phyloP scores from a whole-genome alignment of 2,329 filamentous ascomycete species.

The Fusarium humuli region DNA sequence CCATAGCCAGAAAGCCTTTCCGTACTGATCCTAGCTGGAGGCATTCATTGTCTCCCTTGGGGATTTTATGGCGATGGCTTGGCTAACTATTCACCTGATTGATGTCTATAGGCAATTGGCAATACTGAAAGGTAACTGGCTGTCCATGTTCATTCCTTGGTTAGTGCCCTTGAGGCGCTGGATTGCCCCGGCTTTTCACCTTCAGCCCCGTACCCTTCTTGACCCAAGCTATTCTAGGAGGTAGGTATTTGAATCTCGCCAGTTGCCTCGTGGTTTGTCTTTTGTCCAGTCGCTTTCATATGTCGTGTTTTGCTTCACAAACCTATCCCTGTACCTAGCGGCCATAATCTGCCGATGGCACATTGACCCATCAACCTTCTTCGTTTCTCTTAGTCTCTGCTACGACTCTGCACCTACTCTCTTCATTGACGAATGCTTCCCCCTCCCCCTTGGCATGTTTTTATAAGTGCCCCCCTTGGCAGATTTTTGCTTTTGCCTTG shows the following conservation, averaged over 20 bases:
- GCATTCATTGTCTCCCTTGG: slow-evolving; percentile 11
- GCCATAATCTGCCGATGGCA: slow-evolving; percentile 19
- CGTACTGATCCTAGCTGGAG: slow-evolving; percentile 24
- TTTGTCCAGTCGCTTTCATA: slow-evolving; percentile 29
- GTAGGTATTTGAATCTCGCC: slow-evolving; percentile 18
- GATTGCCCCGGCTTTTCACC: slow-evolving; percentile 24
- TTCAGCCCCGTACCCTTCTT: slow-evolving; percentile 17
- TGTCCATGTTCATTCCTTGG: slow-evolving; percentile 8
- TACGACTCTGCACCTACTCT: slow-evolving; percentile 8
- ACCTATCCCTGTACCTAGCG: slow-evolving; percentile 33
- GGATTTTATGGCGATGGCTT: slow-evolving; percentile 21
- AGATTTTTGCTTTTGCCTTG: slow-evolving; percentile 38
- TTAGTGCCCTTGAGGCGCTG: slow-evolving; percentile 24
- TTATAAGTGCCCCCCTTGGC: slow-evolving; percentile 30
- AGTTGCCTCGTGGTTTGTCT: slow-evolving; percentile 22
- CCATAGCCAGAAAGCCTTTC: slow-evolving; percentile 15
- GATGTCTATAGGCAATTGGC: slow-evolving; percentile 6
- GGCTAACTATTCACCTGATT: slow-evolving; percentile 16
- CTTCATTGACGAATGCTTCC: slow-evolving; percentile 15
- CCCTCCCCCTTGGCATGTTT: slow-evolving; percentile 17
- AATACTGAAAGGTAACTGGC: slow-evolving; percentile 22
- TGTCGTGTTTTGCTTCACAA: slow-evolving; percentile 38
- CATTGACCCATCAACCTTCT: slow-evolving; percentile 33
- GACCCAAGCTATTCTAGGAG: slow-evolving; percentile 11
- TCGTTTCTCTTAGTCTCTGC: slow-evolving; percentile 13